A percentile compares a stretch with the other conserved stretches of the same genome.
Conservation (phyloP, 2,329 filamentous ascomycete genomes). For the Podosphaera fusca region DNA sequence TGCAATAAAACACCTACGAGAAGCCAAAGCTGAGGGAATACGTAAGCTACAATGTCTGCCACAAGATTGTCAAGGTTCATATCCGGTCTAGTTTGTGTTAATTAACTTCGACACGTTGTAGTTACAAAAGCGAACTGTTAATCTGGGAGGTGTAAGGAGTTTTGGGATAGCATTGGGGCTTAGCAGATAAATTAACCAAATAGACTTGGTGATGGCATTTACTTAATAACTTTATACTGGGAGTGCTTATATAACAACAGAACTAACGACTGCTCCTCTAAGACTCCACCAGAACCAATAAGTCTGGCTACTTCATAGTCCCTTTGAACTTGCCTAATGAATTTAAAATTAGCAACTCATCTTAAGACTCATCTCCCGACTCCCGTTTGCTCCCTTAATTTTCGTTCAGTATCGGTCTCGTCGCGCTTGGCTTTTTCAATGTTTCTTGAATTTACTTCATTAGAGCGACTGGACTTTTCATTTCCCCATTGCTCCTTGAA, state of each 20-base stretch:
- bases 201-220: no score
- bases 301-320: no score
- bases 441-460: background rate
- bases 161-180: no score
- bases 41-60: conserved; percentile 5
- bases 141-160: background rate
- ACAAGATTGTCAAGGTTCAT: background rate
- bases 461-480: background rate
- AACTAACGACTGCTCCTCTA: no score
- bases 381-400: conserved; percentile 7
- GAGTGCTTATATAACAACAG: no score
- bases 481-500: conserved; percentile 5
- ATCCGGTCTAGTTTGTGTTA: background rate
- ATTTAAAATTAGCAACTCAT: no score
- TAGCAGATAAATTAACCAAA: background rate
- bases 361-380: conserved; percentile 1
- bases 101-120: background rate
- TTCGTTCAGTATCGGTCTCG: conserved; percentile 11
- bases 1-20: conserved; percentile 18
- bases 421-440: background rate
- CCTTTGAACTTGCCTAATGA: no score
- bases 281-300: no score
- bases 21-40: conserved; percentile 11
- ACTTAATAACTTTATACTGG: no score
- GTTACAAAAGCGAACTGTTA: background rate